A percentile compares a stretch with the other conserved stretches of the same genome.
Evolutionary conservation across 1,139 yeast species (phyloP).

Genomic region (Taphrina betulina): DNA sequence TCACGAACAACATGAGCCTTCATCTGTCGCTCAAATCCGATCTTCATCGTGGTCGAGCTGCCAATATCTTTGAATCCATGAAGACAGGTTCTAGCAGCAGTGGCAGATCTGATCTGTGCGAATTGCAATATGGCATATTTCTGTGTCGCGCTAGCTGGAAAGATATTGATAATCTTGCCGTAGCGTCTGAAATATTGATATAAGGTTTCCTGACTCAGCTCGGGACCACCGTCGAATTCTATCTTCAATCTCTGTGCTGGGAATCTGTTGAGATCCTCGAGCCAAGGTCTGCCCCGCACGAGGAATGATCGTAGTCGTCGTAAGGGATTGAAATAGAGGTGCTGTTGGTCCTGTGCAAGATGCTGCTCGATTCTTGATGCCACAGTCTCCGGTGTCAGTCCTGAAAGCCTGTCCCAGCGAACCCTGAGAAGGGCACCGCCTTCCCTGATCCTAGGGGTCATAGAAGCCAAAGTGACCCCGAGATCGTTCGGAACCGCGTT

Average conservation of each 20-base stretch:
- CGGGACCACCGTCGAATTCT: constrained; percentile 66
- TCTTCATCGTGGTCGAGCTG: constrained; percentile 64
- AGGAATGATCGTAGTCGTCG: constrained; percentile 57
- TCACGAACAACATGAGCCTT: constrained; percentile 48
- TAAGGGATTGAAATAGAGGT: constrained; percentile 45
- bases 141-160: constrained; percentile 51
- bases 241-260: constrained; percentile 66
- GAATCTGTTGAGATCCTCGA: constrained; percentile 74
- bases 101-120: constrained; percentile 62
- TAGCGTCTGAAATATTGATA: constrained; percentile 75
- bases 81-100: constrained; percentile 85
- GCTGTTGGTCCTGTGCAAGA: constrained; percentile 35
- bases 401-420: constrained; percentile 40
- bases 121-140: constrained; percentile 59
- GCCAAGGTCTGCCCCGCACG: constrained; percentile 94
- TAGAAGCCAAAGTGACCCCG: constrained; percentile 50
- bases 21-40: constrained; percentile 65
- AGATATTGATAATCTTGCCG: constrained; percentile 75
- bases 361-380: constrained; percentile 38
- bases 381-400: constrained; percentile 32
- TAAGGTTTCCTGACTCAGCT: constrained; percentile 75
- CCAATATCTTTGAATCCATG: constrained; percentile 64
- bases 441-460: constrained; percentile 74
- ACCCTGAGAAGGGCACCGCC: constrained; percentile 92
- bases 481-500: constrained; percentile 48